Evolutionary conservation across 1,139 yeast genomes (phyloP).

Genomic region (Keqinozyma sinolaborantium): DNA sequence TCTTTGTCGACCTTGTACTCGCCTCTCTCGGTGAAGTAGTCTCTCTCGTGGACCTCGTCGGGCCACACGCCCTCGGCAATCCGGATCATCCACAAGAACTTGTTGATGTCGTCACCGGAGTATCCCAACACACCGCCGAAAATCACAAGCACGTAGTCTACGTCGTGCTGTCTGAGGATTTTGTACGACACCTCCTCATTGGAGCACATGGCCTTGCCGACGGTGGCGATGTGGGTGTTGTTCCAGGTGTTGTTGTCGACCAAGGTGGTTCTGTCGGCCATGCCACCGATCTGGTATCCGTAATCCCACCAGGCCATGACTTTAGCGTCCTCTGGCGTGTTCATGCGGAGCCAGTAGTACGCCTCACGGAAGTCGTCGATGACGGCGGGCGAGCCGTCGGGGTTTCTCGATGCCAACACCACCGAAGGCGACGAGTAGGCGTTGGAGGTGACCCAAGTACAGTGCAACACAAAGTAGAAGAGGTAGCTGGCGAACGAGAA

Average conservation of each 20-base stretch:
- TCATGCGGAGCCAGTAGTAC: conserved; percentile 98
- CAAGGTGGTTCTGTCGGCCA: conserved; percentile 98
- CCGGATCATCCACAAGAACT: conserved; percentile 98
- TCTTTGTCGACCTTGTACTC: conserved; percentile 82
- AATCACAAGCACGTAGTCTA: conserved; percentile 87
- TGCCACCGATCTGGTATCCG: conserved; percentile 99
- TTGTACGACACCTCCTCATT: conserved; percentile 86
- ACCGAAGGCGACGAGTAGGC: conserved; percentile 98
- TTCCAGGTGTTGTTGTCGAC: conserved; percentile 99
- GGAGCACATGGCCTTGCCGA: conserved; percentile 96
- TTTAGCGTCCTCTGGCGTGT: conserved; percentile 92
- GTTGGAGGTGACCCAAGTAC: conserved; percentile 95
- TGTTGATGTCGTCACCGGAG: conserved; percentile 96
- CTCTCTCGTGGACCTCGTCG: conserved; percentile 84
- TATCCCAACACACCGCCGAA: conserved; percentile 94
- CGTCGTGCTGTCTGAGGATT: conserved; percentile 86
- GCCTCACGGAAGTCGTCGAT: conserved; percentile 99
- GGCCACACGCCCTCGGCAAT: conserved; percentile 99
- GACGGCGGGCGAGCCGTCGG: conserved; percentile 81
- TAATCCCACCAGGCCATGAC: conserved; percentile 99
- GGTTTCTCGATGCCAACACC: conserved; percentile 77
- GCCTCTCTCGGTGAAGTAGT: conserved; percentile 79
- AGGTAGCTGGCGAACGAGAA: conserved; percentile 74
- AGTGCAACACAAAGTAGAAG: conserved; percentile 82
- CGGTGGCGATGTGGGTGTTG: conserved; percentile 99